These are phyloP conservation scores for Fusarium staphyleae DNA, from an alignment of 2,329 filamentous ascomycete species.

Conservation along the genomic window DNA sequence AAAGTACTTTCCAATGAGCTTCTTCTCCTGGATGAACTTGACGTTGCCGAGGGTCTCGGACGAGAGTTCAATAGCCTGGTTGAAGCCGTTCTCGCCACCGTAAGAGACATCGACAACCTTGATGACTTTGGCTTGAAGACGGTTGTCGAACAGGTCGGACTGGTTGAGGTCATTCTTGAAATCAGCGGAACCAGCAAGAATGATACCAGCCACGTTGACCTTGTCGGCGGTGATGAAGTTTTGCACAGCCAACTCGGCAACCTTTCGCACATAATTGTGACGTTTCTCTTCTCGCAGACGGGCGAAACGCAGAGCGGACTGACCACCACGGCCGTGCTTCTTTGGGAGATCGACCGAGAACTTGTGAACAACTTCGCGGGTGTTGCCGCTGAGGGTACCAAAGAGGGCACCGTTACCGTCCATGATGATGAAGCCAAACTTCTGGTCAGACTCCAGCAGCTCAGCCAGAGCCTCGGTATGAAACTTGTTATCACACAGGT, in stretches of 20 bases:
- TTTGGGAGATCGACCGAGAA: conserved; percentile 98
- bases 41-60: conserved; percentile 97
- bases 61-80: conserved; percentile 96
- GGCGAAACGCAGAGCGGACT: conserved; percentile 98
- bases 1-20: conserved; percentile 98
- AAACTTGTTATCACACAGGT: conserved; percentile 99
- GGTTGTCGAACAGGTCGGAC: conserved; percentile 95
- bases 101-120: conserved; percentile 99
- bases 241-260: conserved; percentile 95
- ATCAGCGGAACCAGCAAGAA: conserved; percentile 95
- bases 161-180: conserved; percentile 99
- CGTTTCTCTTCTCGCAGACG: conserved; percentile 99
- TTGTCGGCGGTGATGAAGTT: conserved; percentile 99
- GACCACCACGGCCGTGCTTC: conserved; percentile 99
- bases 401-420: conserved; percentile 98
- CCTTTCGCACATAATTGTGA: conserved; percentile 99
- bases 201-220: conserved; percentile 94
- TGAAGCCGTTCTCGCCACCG: conserved; percentile 99
- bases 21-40: conserved; percentile 99
- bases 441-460: conserved; percentile 97
- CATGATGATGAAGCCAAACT: conserved; percentile 99
- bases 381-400: conserved; percentile 96
- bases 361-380: conserved; percentile 95
- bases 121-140: conserved; percentile 93
- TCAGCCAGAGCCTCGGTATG: conserved; percentile 97